A percentile compares a stretch with the other conserved stretches of the same genome.
Evolutionary conservation across 148 eudicot species (phyloP).

Genomic region (Euryodendron excelsum): DNA sequence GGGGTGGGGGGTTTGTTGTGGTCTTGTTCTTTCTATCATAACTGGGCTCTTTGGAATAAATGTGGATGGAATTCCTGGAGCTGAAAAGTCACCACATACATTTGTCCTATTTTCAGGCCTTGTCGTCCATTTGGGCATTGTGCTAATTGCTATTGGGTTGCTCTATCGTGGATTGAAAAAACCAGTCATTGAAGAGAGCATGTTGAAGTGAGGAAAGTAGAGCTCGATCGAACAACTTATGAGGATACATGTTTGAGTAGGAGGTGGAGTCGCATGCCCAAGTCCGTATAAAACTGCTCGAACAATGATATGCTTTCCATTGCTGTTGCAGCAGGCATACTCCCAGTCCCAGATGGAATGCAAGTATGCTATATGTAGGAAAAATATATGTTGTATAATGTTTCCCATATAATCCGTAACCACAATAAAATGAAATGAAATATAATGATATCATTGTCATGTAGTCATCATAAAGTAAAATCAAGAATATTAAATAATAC

Average conservation of each 20-base stretch:
- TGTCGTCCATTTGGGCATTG: conserved; percentile 34
- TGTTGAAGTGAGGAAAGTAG: conserved; percentile 56
- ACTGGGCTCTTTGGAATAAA: conserved; percentile 66
- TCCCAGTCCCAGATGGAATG: no score
- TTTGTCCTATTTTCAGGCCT: conserved; percentile 52
- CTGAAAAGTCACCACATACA: conserved; percentile 49
- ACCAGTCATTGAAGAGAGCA: conserved; percentile 49
- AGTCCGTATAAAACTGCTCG: no score
- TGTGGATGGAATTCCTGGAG: conserved; percentile 68
- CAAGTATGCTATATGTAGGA: no score
- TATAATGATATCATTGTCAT: no score
- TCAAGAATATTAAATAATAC: no score
- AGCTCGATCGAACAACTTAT: conserved; percentile 55
- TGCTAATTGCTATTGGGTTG: conserved; percentile 47
- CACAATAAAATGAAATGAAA: no score
- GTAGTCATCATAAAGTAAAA: no score
- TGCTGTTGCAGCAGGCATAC: no score
- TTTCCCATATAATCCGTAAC: no score
- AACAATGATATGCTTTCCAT: no score
- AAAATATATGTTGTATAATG: no score
- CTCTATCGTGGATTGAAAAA: conserved; percentile 53
- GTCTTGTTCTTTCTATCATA: conserved; percentile 54
- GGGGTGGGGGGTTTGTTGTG: conserved; percentile 77
- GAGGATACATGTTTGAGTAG: conserved; percentile 58
- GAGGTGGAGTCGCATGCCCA: conserved; percentile 72